Conservation (phyloP, 495 filamentous ascomycete genomes). For the Trichoderma orchidacearum region DNA sequence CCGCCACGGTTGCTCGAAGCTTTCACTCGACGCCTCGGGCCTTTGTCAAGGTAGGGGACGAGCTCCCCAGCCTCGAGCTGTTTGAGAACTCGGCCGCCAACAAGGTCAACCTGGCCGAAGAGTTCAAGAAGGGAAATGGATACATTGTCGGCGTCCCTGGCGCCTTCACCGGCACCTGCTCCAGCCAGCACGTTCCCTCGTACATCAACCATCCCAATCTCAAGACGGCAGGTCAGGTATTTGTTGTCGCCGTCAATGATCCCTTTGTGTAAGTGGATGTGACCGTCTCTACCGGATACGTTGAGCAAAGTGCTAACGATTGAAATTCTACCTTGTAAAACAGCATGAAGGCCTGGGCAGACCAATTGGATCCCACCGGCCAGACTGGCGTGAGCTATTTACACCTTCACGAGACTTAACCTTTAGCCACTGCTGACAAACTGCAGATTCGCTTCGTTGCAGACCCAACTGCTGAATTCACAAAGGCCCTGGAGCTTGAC, state of each 20-base stretch:
- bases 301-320: neutral
- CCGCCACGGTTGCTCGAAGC: constrained; percentile 7
- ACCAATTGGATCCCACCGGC: constrained; percentile 53
- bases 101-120: constrained; percentile 72
- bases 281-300: neutral
- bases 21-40: constrained; percentile 41
- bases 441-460: constrained; percentile 69
- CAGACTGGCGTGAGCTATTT: constrained; percentile 54
- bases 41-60: constrained; percentile 46
- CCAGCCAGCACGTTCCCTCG: constrained; percentile 62
- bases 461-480: constrained; percentile 75
- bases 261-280: constrained; percentile 66
- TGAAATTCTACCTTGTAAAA: too few relatives aligned
- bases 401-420: neutral
- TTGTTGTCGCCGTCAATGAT: constrained; percentile 89
- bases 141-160: constrained; percentile 85
- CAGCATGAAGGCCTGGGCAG: constrained; percentile 80
- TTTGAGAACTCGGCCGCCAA: constrained; percentile 57
- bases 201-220: constrained; percentile 65
- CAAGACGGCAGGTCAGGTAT: constrained; percentile 63
- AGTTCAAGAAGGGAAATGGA: constrained; percentile 51
- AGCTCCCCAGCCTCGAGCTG: constrained; percentile 47
- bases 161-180: constrained; percentile 76
- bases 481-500: constrained; percentile 66
- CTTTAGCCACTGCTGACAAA: neutral